These are phyloP conservation scores for Cladophialophora bantiana DNA, from an alignment of 2,329 filamentous ascomycete species.

Conservation along the genomic window DNA sequence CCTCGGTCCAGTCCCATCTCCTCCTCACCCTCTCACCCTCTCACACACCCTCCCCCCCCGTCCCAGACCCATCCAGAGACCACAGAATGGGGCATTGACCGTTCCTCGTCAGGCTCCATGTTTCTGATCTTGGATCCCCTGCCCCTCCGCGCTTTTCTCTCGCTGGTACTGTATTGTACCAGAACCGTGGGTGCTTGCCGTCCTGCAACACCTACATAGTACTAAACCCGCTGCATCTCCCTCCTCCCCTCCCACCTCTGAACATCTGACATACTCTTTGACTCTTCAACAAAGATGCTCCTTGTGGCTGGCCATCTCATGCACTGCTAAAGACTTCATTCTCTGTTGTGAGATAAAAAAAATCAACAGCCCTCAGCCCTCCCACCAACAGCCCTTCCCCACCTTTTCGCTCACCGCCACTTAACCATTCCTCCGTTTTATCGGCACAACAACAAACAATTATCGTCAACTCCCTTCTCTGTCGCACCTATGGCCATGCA, in stretches of 20 bases:
- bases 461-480: constrained; percentile 17
- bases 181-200: constrained; percentile 8
- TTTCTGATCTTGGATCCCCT: constrained; percentile 30
- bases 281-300: constrained; percentile 18
- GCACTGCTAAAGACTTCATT: constrained; percentile 9
- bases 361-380: constrained; percentile 3
- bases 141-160: constrained; percentile 20
- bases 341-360: constrained; percentile 10
- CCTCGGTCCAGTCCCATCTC: constrained; percentile 16
- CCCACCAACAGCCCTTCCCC: constrained; percentile 30
- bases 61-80: constrained; percentile 23
- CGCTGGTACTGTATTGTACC: constrained; percentile 36
- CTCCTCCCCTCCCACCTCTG: constrained; percentile 25
- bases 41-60: not conserved
- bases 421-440: constrained; percentile 23
- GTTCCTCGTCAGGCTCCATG: constrained; percentile 29
- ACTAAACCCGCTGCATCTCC: constrained; percentile 32
- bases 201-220: constrained; percentile 27
- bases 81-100: constrained; percentile 26
- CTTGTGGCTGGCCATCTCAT: constrained; percentile 18
- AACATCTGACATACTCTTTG: constrained; percentile 19
- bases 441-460: constrained; percentile 28
- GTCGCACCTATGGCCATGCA: constrained; percentile 44
- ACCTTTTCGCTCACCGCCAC: constrained; percentile 34
- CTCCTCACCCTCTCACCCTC: constrained; percentile 20